phyloP scores from a whole-genome alignment of 306 rosid genomes.

The Trifolium subterraneum region DNA sequence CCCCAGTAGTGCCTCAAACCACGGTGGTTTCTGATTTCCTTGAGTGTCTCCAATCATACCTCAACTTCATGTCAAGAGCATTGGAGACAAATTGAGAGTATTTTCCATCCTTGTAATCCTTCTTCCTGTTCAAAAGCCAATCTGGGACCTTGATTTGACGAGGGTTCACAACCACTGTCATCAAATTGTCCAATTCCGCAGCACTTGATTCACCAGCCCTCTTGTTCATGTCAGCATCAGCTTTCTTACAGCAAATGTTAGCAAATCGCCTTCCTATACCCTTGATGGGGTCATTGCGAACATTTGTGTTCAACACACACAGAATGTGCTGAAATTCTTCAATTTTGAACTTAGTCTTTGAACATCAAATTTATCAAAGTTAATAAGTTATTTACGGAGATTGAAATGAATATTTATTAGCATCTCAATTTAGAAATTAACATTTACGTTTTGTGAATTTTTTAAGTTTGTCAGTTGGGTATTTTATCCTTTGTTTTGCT shows the following conservation, averaged over 20 bases:
- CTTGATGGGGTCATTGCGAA: slow-evolving; percentile 62
- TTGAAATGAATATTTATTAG: slow-evolving; percentile 13
- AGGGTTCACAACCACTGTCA: slow-evolving; percentile 58
- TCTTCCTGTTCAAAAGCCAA: slow-evolving; percentile 59
- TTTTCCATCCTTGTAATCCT: slow-evolving; percentile 63
- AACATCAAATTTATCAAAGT: slow-evolving; percentile 3
- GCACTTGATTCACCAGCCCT: slow-evolving; percentile 63
- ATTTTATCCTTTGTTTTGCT: slow-evolving; percentile 18
- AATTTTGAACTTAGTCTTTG: slow-evolving; percentile 12
- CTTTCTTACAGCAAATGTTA: slow-evolving; percentile 58
- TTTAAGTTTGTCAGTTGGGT: not conserved
- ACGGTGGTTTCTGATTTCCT: slow-evolving; percentile 85
- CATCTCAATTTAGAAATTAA: slow-evolving; percentile 17
- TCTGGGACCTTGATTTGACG: slow-evolving; percentile 58
- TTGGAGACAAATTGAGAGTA: slow-evolving; percentile 58
- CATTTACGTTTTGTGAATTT: not conserved
- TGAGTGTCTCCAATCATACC: slow-evolving; percentile 61
- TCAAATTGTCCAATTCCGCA: slow-evolving; percentile 58
- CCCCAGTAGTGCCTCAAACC: slow-evolving; percentile 99
- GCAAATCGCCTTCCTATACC: slow-evolving; percentile 60
- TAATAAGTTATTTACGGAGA: not conserved
- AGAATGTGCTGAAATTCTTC: slow-evolving; percentile 56
- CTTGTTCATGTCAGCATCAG: slow-evolving; percentile 62
- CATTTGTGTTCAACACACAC: slow-evolving; percentile 59
- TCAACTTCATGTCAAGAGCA: slow-evolving; percentile 56